Evolutionary conservation across 2,329 filamentous ascomycete genomes (phyloP).

Genomic region (Botryotinia convoluta): DNA sequence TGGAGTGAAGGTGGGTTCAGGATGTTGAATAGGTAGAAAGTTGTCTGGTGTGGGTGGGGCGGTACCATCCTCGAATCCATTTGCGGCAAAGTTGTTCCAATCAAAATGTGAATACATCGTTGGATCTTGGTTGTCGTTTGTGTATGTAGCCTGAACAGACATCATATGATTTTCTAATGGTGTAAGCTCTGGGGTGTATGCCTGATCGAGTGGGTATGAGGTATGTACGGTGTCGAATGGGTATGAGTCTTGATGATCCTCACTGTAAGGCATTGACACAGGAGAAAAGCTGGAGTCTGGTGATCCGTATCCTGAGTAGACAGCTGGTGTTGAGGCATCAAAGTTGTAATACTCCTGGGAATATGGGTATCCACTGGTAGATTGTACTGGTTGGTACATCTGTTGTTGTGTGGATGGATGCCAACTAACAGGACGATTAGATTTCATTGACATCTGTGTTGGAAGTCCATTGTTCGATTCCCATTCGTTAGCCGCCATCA

Average conservation of each 20-base stretch:
- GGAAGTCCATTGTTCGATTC: conserved; percentile 38
- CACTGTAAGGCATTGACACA: conserved; percentile 47
- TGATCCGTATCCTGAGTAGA: conserved; percentile 58
- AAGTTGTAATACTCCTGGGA: conserved; percentile 27
- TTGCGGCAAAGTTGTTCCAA: conserved; percentile 49
- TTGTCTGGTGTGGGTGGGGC: conserved; percentile 60
- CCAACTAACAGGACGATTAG: conserved; percentile 69
- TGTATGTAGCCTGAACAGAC: conserved; percentile 22
- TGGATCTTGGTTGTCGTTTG: conserved; percentile 27
- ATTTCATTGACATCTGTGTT: conserved; percentile 33
- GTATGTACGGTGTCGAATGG: conserved; percentile 19
- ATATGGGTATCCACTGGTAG: conserved; percentile 42
- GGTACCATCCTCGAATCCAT: conserved; percentile 46
- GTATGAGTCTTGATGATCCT: conserved; percentile 27
- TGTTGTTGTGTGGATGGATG: conserved; percentile 59
- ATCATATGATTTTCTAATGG: conserved; percentile 11
- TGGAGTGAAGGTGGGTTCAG: conserved; percentile 45
- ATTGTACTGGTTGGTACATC: conserved; percentile 40
- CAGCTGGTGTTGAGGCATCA: conserved; percentile 44
- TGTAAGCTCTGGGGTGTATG: conserved; percentile 22
- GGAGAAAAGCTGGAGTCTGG: conserved; percentile 56
- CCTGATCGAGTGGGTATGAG: conserved; percentile 25
- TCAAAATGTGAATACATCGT: conserved; percentile 38
- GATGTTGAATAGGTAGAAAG: conserved; percentile 52
- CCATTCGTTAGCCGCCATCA: conserved; percentile 48